Evolutionary conservation across 495 filamentous ascomycete species (phyloP), one percentile per base, ranked within the genome.

Genomic region (Penicillium angulare): DNA sequence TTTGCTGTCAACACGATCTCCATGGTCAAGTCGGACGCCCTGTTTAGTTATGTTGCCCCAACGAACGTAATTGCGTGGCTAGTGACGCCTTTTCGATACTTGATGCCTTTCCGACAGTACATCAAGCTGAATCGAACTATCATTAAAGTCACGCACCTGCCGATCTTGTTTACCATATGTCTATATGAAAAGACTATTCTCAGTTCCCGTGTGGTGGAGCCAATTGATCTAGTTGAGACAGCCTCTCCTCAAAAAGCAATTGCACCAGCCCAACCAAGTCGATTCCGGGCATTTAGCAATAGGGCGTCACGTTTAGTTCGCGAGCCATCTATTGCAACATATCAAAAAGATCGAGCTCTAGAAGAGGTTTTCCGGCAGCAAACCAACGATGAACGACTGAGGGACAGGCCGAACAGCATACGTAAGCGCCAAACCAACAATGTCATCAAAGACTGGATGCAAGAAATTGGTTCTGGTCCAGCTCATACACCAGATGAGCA

Each of bases 1-100:
- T 95, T 97, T 63, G 89, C 92, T 5, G 87, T 96, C 64, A 96
- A 96, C 56, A 90, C 90, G 5, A 91, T 96, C 31, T 93, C 90
- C 3, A 89, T 97, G 87, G 92, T 96, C 43, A 97, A 97, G 62
- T 95, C 90, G 17, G 91, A 97, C 62, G 87, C 89, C 0, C 74
- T 96, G 0, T 97, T 96, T 72, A 92, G 89, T 12, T 96, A 97
- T 59, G 78, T 95, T 49, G 88, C 90, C 1, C 92, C 92, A 0
- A 84, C 85, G 12, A 97, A 97, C 59, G 84, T 96, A 29, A 74
- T 96, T 45, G 90, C 87, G 26, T 97, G 90, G 92, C 53, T 90
- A 3, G 70, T 93, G 15, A 86, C 88, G 47, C 92, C 92, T 3
- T 67, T 92, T 24, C 79, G 90, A 46, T 95, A 84, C 63, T 61